Evolutionary conservation across 1,284 basidiomycete species (phyloP).

Genomic region (Ustilago loliicola): DNA sequence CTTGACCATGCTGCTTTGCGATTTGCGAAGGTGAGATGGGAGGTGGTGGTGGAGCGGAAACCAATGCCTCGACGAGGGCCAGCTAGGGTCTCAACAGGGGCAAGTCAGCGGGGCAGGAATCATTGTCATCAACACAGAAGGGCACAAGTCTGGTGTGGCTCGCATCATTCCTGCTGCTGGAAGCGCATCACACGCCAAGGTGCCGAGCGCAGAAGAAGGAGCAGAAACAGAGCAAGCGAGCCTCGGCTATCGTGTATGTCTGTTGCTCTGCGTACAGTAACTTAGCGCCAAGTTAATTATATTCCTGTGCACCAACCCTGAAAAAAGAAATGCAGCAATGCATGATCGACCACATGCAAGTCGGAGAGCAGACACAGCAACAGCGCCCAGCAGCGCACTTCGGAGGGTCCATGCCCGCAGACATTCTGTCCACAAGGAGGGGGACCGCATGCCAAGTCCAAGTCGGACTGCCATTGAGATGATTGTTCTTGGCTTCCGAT

Average conservation of each 20-base stretch:
- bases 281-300: neutral
- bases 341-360: conserved; percentile 2
- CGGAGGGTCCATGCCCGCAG: too few relatives aligned
- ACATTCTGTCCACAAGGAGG: neutral
- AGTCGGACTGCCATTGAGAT: neutral
- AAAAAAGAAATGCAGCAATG: conserved; percentile 10
- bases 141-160: neutral
- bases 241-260: neutral
- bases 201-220: neutral
- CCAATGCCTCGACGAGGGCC: neutral
- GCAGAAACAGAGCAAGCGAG: neutral
- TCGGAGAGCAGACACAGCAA: conserved; percentile 2
- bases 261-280: neutral
- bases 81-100: neutral
- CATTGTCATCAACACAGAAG: neutral
- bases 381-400: too few relatives aligned
- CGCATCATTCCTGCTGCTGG: neutral
- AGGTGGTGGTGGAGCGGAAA: neutral
- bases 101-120: neutral
- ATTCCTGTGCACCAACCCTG: conserved; percentile 1
- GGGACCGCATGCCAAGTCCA: conserved; percentile 10
- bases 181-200: neutral
- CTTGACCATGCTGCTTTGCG: conserved; percentile 28
- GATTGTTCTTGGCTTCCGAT: neutral
- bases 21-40: conserved; percentile 8